Evolutionary conservation across 2,329 filamentous ascomycete species (phyloP), one percentile per base, ranked within the genome.

Genomic region (Aspergillus calidoustus): DNA sequence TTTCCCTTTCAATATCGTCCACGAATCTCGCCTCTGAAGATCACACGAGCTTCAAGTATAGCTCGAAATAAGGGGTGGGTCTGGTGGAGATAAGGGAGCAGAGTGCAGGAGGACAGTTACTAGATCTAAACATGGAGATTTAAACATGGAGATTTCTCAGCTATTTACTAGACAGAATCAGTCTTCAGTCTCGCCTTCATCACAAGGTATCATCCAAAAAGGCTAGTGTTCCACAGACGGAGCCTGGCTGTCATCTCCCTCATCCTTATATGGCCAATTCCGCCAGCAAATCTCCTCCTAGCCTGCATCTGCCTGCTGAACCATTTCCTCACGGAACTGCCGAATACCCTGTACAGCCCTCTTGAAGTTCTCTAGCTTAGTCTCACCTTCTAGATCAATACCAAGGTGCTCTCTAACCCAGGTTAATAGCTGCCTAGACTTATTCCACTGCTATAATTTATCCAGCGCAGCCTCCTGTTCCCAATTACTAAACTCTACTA

Each of bases 231-330:
- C 9, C 9, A 41, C 4, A 15, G 34, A 19, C 11, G 62, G 57
- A 62, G 65, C 64, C 61, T 65, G 54, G 48, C 60, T 68, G 23
- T 60, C 19, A 51, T 69, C 68, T 4, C 63, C 63, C 22, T 66
- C 63, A 64, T 72, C 68, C 59, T 69, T 71, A 57, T 68, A 72
- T 13, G 71, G 67, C 71, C 66, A 73, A 47, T 70, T 72, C 4
- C 60, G 63, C 71, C 71, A 72, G 63, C 59, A 69, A 0, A 67
- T 58, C 41, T 70, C 68, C 11, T 52, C 51, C 54, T 72, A 47
- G 43, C 54, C 55, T 19, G 34, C 38, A 7, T 69, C 69, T 47
- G 66, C 52, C 43, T 73, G 67, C 57, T 59, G 50, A 30, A 71
- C 30, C 64, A 72, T 68, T 61, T 71, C 68, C 55, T 71, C 47